Percentiles rank a stretch among this genome's conserved stretches.
These are phyloP conservation scores for Taphrina pruni DNA, from an alignment of 1,139 yeast species.

Conservation along the genomic window DNA sequence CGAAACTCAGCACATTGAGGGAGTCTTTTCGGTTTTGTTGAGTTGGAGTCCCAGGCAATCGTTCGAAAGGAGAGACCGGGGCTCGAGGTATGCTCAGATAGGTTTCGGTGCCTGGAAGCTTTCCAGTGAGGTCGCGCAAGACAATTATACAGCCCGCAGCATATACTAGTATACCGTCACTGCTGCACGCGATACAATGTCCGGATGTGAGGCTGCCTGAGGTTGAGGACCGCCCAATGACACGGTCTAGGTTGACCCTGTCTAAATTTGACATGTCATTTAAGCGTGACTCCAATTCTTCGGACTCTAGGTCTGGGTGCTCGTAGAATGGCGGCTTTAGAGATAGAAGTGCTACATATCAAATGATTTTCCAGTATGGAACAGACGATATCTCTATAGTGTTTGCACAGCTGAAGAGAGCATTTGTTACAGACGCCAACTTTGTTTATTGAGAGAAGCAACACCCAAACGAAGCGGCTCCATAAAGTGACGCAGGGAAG, in stretches of 20 bases:
- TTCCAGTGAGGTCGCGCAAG: background rate
- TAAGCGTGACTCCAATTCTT: background rate
- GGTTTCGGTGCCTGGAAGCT: constrained; percentile 1
- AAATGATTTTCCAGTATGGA: too few relatives aligned
- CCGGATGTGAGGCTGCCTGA: background rate
- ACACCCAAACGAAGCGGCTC: background rate
- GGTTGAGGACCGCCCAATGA: constrained; percentile 8
- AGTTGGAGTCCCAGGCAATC: background rate
- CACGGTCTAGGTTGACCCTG: constrained; percentile 4
- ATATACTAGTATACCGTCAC: constrained; percentile 1
- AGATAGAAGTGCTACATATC: too few relatives aligned
- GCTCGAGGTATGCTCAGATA: constrained; percentile 16
- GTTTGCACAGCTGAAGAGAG: too few relatives aligned
- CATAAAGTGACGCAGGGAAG: background rate
- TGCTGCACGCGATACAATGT: background rate
- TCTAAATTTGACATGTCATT: background rate
- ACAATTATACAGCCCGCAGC: constrained; percentile 17
- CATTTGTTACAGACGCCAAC: too few relatives aligned
- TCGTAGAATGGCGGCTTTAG: too few relatives aligned
- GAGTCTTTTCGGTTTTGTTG: constrained; percentile 11
- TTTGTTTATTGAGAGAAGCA: background rate
- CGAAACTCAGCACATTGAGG: constrained; percentile 19
- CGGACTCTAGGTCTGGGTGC: too few relatives aligned
- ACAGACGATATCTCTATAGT: too few relatives aligned
- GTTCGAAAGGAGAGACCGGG: background rate